Evolutionary conservation across 257 asterid species (phyloP).

Genomic region (Ocimum tenuiflorum): DNA sequence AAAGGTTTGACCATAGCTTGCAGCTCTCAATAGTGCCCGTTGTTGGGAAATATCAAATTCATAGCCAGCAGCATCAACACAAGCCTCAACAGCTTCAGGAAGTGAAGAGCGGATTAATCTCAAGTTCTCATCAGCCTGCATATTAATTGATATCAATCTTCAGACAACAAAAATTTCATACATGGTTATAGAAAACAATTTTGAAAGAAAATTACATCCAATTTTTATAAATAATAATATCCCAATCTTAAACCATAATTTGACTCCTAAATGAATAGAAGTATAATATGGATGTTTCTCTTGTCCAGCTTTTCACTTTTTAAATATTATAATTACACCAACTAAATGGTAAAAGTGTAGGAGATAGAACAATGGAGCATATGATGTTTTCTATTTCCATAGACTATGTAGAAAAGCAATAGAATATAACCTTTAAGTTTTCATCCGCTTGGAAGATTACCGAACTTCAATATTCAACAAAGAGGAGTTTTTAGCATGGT

Average conservation of each 20-base stretch:
- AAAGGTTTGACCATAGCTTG: conserved; percentile 96
- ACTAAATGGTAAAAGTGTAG: background rate
- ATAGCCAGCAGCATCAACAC: conserved; percentile 90
- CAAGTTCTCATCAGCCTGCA: conserved; percentile 96
- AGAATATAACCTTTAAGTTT: too few species aligned
- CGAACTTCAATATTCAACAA: too few species aligned
- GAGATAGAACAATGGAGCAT: too few species aligned
- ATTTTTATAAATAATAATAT: background rate
- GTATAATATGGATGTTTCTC: background rate
- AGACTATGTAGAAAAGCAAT: too few species aligned
- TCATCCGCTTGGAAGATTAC: too few species aligned
- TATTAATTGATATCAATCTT: conserved; percentile 15
- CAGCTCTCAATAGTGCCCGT: conserved; percentile 76
- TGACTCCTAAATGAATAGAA: background rate
- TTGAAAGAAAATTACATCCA: background rate
- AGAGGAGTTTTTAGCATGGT: too few species aligned
- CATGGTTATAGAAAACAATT: background rate
- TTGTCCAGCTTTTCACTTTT: background rate
- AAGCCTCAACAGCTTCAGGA: conserved; percentile 91
- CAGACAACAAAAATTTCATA: background rate
- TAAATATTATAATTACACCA: background rate
- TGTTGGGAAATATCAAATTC: conserved; percentile 82
- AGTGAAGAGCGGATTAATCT: conserved; percentile 79
- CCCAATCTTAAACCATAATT: conserved; percentile 6
- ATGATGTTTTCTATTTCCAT: too few species aligned